Conservation (phyloP, 2,329 filamentous ascomycete genomes). For the Aspergillus novoparasiticus region DNA sequence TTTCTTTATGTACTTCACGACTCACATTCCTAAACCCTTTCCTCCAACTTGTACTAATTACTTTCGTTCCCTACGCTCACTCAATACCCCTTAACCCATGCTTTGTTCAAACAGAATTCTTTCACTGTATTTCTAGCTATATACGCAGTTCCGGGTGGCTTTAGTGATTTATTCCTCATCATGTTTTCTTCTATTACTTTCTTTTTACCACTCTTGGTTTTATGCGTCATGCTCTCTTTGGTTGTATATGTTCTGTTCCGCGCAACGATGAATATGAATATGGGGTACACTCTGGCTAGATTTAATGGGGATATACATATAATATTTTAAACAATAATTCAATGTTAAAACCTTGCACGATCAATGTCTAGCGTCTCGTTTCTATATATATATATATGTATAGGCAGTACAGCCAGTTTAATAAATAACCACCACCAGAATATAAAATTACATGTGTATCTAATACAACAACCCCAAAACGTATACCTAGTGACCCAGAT, state of each 20-base stretch:
- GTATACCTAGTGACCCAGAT: too few species aligned
- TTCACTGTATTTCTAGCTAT: background rate
- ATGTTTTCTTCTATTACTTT: background rate
- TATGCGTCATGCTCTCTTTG: background rate
- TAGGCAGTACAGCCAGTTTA: too few species aligned
- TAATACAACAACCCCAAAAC: too few species aligned
- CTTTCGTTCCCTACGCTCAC: background rate
- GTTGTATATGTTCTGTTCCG: background rate
- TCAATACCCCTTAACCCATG: background rate
- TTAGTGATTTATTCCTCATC: background rate
- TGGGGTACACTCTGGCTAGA: background rate
- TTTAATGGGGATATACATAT: background rate
- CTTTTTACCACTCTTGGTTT: background rate
- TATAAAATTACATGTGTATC: too few species aligned
- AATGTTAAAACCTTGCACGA: background rate
- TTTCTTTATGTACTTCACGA: background rate
- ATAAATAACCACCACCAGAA: too few species aligned
- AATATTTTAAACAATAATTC: background rate
- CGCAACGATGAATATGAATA: conserved; percentile 1
- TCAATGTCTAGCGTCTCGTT: background rate
- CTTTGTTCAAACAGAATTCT: background rate
- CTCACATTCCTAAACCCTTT: background rate
- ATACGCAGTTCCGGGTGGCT: background rate
- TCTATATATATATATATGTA: too few species aligned
- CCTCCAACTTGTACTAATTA: background rate